Evolutionary conservation across 305 asterid genomes (phyloP).

Genomic region (Andrographis paniculata): DNA sequence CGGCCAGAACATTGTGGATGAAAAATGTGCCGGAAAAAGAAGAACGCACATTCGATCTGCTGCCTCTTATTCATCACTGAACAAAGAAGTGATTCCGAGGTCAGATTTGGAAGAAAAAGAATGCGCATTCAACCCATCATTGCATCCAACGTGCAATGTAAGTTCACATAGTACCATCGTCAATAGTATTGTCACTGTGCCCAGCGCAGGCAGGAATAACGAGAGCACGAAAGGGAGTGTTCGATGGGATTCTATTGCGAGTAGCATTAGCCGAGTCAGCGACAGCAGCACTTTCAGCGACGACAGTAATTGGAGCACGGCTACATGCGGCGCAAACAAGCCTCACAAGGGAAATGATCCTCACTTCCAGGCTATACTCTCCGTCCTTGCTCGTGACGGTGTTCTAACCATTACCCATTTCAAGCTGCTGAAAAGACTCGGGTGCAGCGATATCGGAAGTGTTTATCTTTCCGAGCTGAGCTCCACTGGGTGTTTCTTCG

Average conservation of each 20-base stretch:
- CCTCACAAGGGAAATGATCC: constrained; percentile 99
- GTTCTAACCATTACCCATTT: constrained; percentile 89
- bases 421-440: constrained; percentile 75
- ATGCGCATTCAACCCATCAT: constrained; percentile 86
- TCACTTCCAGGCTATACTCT: constrained; percentile 88
- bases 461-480: constrained; percentile 92
- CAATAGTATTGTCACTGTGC: constrained; percentile 57
- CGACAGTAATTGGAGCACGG: constrained; percentile 93
- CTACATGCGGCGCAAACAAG: constrained; percentile 81
- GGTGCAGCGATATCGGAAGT: constrained; percentile 96
- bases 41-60: constrained; percentile 43
- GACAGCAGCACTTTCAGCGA: constrained; percentile 93
- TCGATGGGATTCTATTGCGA: constrained; percentile 78
- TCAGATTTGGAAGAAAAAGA: constrained; percentile 75
- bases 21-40: constrained; percentile 53
- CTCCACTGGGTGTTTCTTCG: constrained; percentile 73
- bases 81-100: constrained; percentile 41
- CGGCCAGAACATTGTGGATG: constrained; percentile 40
- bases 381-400: constrained; percentile 72
- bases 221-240: constrained; percentile 63
- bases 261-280: constrained; percentile 83
- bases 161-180: constrained; percentile 95
- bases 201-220: constrained; percentile 82
- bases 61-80: constrained; percentile 50
- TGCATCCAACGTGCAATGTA: constrained; percentile 92